Conservation (phyloP, 2,329 filamentous ascomycete genomes). For the Fusarium torulosum region DNA sequence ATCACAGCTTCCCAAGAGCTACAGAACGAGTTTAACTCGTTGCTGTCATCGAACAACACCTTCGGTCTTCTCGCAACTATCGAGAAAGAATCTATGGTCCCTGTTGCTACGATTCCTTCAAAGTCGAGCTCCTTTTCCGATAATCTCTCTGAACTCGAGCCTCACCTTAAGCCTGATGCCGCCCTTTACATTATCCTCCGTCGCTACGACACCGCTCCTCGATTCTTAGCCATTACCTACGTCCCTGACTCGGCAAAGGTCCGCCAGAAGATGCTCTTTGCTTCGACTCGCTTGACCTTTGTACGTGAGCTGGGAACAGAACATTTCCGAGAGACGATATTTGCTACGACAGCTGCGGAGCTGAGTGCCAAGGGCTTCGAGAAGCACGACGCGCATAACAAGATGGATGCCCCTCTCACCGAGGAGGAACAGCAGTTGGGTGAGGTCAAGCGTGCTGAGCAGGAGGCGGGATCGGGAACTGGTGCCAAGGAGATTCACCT, state of each 20-base stretch:
- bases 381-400: conserved; percentile 76
- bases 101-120: conserved; percentile 66
- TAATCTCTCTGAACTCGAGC: conserved; percentile 72
- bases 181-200: conserved; percentile 83
- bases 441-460: conserved; percentile 80
- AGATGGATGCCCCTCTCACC: conserved; percentile 77
- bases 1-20: conserved; percentile 80
- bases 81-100: conserved; percentile 74
- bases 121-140: conserved; percentile 69
- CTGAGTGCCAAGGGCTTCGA: conserved; percentile 77
- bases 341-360: conserved; percentile 77
- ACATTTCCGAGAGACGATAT: conserved; percentile 81
- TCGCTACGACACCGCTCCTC: conserved; percentile 68
- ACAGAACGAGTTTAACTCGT: conserved; percentile 75
- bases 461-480: conserved; percentile 78
- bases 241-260: conserved; percentile 83
- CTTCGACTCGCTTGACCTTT: conserved; percentile 79
- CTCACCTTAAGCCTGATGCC: conserved; percentile 73
- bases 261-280: conserved; percentile 89
- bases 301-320: conserved; percentile 82
- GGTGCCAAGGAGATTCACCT: conserved; percentile 69
- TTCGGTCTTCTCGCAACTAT: conserved; percentile 82
- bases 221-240: conserved; percentile 79
- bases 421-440: conserved; percentile 80
- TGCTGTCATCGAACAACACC: conserved; percentile 71